Evolutionary conservation across 768 basidiomycete genomes (phyloP), one percentile per base, ranked within the genome.

Genomic region (Podaxis sp.): DNA sequence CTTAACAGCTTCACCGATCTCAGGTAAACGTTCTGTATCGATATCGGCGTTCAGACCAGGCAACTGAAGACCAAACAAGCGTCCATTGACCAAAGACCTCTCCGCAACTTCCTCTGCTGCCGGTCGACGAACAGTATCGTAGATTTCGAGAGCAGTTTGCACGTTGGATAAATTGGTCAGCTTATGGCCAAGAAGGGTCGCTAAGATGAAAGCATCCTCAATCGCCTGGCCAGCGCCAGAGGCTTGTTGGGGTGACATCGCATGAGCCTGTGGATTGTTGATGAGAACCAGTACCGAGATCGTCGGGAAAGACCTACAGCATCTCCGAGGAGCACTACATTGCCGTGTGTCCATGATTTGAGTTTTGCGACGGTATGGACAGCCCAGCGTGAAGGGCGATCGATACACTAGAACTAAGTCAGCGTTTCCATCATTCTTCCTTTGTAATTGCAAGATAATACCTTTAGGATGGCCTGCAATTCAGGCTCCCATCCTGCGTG

Each of bases 151-250:
- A 1, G 75, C 76, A 36, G 65, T 66, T 10, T 72, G 59, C 13
- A 76, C 62, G 4, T 70, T 76, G 22, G 69, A 65, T 26, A 70
- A 33, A 2, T 52, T 62, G 2, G 69, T 67, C 11, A 65, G 44
- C 13, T 49, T 59, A 62, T 70, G 67, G 0, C 69, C 75, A 48
- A 80, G 79, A 37, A 82, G 72, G 1, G 73, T 73, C 0, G 82
- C 74, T 30, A 85, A 76, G 2, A 85, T 62, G 66, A 78, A 82
- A 2, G 82, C 84, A 55, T 85, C 84, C 72, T 84, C 84, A n/a
- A 83, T 76, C 0, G 82, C 82, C 58, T 82, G 81, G 3, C 81
- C 80, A 2, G 81, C 84, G 2, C 83, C 82, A 0, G 80, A 76
- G 1, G 79, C 82, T 67, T 79, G 74, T 65, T 82, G 75, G 0